Evolutionary conservation across 306 rosid species (phyloP).

Genomic region (Biancaea sappan): DNA sequence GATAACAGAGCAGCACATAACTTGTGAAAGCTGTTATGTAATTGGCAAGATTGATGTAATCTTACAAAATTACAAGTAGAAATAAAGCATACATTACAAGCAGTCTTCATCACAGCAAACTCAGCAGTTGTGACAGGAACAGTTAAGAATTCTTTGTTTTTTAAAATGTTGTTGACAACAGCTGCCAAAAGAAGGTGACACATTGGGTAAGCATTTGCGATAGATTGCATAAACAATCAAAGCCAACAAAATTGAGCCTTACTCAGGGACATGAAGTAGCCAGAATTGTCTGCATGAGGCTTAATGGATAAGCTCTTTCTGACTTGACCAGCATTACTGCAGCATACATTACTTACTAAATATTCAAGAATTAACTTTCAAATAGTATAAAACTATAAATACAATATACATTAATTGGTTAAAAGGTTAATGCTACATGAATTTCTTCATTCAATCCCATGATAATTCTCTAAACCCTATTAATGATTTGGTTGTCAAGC

Average conservation of each 20-base stretch:
- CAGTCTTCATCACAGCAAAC: slow-evolving; percentile 85
- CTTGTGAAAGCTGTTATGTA: slow-evolving; percentile 4
- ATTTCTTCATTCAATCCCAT: slow-evolving; percentile 25
- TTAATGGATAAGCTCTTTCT: slow-evolving; percentile 86
- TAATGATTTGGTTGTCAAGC: slow-evolving; percentile 23
- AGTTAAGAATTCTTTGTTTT: slow-evolving; percentile 57
- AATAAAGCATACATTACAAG: slow-evolving; percentile 78
- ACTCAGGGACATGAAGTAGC: slow-evolving; percentile 85
- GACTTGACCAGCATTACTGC: slow-evolving; percentile 95
- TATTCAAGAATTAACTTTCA: slow-evolving; percentile 25
- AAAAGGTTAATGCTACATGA: slow-evolving; percentile 18
- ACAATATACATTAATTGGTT: background rate
- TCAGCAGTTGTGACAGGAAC: slow-evolving; percentile 88
- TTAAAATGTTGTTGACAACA: slow-evolving; percentile 65
- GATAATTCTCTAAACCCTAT: slow-evolving; percentile 18
- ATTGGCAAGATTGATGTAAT: slow-evolving; percentile 1
- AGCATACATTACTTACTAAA: slow-evolving; percentile 38
- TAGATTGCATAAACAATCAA: slow-evolving; percentile 8
- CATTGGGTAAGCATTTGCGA: slow-evolving; percentile 4
- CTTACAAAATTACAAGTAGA: slow-evolving; percentile 24
- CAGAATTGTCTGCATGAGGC: slow-evolving; percentile 63
- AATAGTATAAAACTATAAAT: slow-evolving; percentile 18
- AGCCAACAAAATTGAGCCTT: slow-evolving; percentile 36
- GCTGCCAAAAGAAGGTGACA: slow-evolving; percentile 52
- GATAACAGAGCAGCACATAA: slow-evolving; percentile 16